Evolutionary conservation across 1,284 basidiomycete species (phyloP), one percentile per base, ranked within the genome.

Genomic region (Trichosporon asahii): DNA sequence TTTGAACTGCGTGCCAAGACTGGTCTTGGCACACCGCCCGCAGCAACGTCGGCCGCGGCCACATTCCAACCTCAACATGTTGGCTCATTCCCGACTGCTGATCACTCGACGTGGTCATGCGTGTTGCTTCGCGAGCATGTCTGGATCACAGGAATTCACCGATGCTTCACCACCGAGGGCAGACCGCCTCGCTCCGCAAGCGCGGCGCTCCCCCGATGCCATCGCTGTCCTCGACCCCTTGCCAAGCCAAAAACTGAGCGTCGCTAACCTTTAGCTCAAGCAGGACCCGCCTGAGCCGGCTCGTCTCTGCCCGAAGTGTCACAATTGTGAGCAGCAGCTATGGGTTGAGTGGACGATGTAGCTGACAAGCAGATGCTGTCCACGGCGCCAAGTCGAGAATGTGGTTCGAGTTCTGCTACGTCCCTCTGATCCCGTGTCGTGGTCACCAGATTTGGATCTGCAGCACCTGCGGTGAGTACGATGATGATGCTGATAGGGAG

Each of bases 361-460:
- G 57, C 57, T 61, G 18, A 61, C 57, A 0, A 0, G 14, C 27
- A 61, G 57, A 61, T 61, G 27, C 73, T 2, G 74, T 76, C 63
- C 73, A 76, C 27, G 76, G 78, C 7, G 78, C 78, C 23, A 63
- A 61, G n/a, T 70, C 72, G 7, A 72, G 79, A 29, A 74, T 76
- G 37, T 79, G 79, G 79, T 82, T 82, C 63, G 79, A 82, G 68
- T 73, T 82, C 63, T 83, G 80, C 75, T 83, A 76, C 76, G 76
- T 83, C 18, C 80, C 80, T 8, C 70, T 83, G 18, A 78, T 83
- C 29, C 81, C 81, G 9, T 82, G 81, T 72, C 66, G 60, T 8
- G 78, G 78, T 74, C 70, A 74, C 27, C 68, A 73, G 14, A 77
- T 83, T 65, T 83, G 80, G 80, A 72, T 79, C 15, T 83, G 81